Evolutionary conservation across 106 monocot species (phyloP).

Genomic region (Cymbidium sinense): DNA sequence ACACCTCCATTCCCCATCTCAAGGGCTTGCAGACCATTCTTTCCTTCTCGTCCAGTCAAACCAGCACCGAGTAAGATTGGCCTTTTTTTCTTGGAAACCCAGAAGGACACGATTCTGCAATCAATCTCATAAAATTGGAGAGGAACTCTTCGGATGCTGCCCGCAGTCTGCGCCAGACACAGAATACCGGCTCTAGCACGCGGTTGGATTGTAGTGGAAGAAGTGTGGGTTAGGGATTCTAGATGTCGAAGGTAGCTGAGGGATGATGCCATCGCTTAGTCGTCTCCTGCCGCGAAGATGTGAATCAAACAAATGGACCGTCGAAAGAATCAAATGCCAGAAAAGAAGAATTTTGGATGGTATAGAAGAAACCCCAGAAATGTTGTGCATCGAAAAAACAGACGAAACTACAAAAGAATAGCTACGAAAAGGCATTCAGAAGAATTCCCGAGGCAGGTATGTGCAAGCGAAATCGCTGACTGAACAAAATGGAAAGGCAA

Average conservation of each 20-base stretch:
- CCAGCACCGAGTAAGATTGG: background rate
- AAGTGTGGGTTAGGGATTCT: background rate
- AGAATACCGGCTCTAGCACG: background rate
- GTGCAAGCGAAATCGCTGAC: too few relatives aligned
- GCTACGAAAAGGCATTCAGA: too few relatives aligned
- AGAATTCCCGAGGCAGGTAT: too few relatives aligned
- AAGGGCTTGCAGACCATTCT: background rate
- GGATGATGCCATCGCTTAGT: background rate
- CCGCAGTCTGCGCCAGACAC: background rate
- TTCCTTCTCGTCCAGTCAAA: background rate
- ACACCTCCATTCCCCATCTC: constrained; percentile 10
- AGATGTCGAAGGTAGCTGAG: background rate
- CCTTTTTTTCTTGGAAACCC: background rate
- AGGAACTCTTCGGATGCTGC: background rate
- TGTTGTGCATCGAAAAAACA: too few relatives aligned
- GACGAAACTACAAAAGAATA: too few relatives aligned
- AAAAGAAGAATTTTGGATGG: too few relatives aligned
- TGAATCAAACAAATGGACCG: too few relatives aligned
- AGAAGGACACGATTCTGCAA: background rate
- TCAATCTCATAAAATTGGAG: background rate
- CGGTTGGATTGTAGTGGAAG: background rate
- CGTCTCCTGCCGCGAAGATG: background rate
- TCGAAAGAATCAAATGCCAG: too few relatives aligned
- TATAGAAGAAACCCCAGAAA: too few relatives aligned
- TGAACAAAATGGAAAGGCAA: too few relatives aligned